A percentile compares a stretch with the other conserved stretches of the same genome.
Evolutionary conservation across 2,329 filamentous ascomycete species (phyloP).

Genomic region (Aplosporella prunicola): DNA sequence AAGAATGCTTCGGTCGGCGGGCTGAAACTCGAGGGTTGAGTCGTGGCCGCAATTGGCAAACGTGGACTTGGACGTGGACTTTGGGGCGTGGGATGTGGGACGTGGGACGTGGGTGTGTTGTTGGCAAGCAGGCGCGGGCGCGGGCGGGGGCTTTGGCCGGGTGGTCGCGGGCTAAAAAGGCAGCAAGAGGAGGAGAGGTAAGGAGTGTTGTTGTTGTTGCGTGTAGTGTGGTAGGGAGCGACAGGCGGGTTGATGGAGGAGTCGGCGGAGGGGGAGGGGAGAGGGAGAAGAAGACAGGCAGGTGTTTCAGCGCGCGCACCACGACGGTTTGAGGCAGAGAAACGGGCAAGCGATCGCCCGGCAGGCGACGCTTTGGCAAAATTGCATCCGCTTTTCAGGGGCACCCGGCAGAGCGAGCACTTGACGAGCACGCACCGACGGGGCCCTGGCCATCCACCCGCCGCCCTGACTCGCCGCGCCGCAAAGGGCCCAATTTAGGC

Average conservation of each 20-base stretch:
- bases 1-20: conserved; percentile 8
- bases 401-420: too few species aligned
- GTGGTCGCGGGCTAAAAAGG: too few species aligned
- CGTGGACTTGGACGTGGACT: conserved; percentile 6
- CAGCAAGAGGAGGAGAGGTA: conserved; percentile 2
- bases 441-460: too few species aligned
- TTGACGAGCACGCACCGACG: too few species aligned
- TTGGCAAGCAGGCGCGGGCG: conserved; percentile 3
- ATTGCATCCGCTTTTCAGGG: conserved; percentile 9
- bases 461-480: too few species aligned
- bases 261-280: conserved; percentile 7
- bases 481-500: too few species aligned
- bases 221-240: too few species aligned
- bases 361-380: conserved; percentile 8
- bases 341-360: conserved; percentile 10
- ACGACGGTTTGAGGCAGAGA: conserved; percentile 10
- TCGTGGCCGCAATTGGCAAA: too few species aligned
- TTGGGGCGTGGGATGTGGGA: too few species aligned
- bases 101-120: conserved; percentile 3
- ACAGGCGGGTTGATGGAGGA: conserved; percentile 7
- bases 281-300: conserved; percentile 7
- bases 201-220: conserved; percentile 4
- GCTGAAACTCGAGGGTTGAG: conserved; percentile 9
- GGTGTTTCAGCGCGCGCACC: conserved; percentile 10
- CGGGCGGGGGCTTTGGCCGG: conserved; percentile 6